phyloP scores from a whole-genome alignment of 768 basidiomycete species.

The Candolleomyces aberdarensis region DNA sequence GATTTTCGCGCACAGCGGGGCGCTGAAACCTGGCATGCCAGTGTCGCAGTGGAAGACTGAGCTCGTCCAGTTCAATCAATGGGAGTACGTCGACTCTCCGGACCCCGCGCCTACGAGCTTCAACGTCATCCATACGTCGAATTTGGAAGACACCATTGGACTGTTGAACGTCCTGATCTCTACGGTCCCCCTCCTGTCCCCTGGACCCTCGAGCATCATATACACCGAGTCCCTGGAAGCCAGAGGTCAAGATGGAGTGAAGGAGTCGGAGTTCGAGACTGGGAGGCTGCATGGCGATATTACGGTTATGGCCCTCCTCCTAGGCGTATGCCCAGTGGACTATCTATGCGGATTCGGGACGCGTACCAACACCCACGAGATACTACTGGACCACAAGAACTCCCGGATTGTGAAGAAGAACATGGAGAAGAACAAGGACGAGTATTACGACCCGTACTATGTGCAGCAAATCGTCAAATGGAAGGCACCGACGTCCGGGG shows the following conservation, averaged over 20 bases:
- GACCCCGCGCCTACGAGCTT: conserved; percentile 21
- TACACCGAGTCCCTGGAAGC: conserved; percentile 42
- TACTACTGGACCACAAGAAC: conserved; percentile 12
- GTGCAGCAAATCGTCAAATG: conserved; percentile 34
- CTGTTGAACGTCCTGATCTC: conserved; percentile 41
- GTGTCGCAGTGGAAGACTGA: conserved; percentile 8
- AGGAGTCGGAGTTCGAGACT: conserved; percentile 19
- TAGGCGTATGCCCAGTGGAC: conserved; percentile 31
- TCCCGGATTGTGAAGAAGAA: not conserved
- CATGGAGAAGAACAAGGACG: not conserved
- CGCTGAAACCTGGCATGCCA: conserved; percentile 19
- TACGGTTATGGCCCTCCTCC: conserved; percentile 27
- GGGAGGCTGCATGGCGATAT: conserved; percentile 30
- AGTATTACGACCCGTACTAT: conserved; percentile 17
- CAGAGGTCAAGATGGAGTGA: conserved; percentile 24
- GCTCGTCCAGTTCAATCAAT: not conserved
- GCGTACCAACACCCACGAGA: conserved; percentile 34
- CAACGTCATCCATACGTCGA: conserved; percentile 49
- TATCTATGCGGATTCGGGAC: conserved; percentile 34
- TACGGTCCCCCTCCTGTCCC: conserved; percentile 34
- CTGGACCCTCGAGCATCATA: conserved; percentile 28
- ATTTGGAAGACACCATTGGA: conserved; percentile 45
- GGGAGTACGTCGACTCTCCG: not conserved
- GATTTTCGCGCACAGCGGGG: conserved; percentile 10
- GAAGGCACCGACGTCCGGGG: conserved; percentile 28